Percentiles rank a stretch among this genome's conserved stretches.
Evolutionary conservation across 805 yeast genomes (phyloP).

Genomic region (Vanderwaltozyma polyspora): DNA sequence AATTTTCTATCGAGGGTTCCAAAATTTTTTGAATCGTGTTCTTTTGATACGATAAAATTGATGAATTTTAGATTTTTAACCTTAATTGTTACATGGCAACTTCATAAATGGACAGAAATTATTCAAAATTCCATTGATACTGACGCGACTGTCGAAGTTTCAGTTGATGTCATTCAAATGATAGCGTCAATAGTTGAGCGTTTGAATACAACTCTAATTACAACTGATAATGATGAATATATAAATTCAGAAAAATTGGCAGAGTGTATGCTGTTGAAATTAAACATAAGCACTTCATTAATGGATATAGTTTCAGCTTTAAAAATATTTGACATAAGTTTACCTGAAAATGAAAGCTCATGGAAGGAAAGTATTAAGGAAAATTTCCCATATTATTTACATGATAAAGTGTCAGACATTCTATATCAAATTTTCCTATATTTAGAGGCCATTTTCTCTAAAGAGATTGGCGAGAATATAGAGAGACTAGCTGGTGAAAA

Average conservation of each 20-base stretch:
- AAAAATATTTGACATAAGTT: constrained; percentile 20
- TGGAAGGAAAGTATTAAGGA: constrained; percentile 14
- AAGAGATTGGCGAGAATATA: constrained; percentile 9
- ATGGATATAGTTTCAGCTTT: constrained; percentile 18
- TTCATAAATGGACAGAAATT: constrained; percentile 22
- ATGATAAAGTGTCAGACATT: constrained; percentile 4
- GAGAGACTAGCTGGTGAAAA: constrained; percentile 21
- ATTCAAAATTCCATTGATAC: constrained; percentile 6
- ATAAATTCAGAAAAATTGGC: constrained; percentile 1
- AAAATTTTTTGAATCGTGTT: constrained; percentile 3
- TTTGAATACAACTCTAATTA: constrained; percentile 6
- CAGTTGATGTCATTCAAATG: background rate
- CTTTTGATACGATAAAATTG: constrained; percentile 6
- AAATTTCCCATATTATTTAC: constrained; percentile 8
- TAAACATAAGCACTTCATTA: constrained; percentile 13
- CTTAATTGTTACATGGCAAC: constrained; percentile 19
- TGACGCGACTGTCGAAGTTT: background rate
- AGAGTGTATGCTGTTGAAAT: constrained; percentile 5
- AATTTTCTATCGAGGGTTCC: constrained; percentile 12
- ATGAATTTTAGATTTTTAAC: constrained; percentile 20
- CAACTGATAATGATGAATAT: constrained; percentile 1
- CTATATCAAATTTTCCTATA: constrained; percentile 16
- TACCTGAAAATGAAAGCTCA: constrained; percentile 14
- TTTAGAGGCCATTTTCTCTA: constrained; percentile 20
- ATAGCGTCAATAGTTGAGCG: constrained; percentile 9